A percentile compares a stretch with the other conserved stretches of the same genome.
phyloP scores from a whole-genome alignment of 106 monocot species.

The Dioscorea zingiberensis region DNA sequence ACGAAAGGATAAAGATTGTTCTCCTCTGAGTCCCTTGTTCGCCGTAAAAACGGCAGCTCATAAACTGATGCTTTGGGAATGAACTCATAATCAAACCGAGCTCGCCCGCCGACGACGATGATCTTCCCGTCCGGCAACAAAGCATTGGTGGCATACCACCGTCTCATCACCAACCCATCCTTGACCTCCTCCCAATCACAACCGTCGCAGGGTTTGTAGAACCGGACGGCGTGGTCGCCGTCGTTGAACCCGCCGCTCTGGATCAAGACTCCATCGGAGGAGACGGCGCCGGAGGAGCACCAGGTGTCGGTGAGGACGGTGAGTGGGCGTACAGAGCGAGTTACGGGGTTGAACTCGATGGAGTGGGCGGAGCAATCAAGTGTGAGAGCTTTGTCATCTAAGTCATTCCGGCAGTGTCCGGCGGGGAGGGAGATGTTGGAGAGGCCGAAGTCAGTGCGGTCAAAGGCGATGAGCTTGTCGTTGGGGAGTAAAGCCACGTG shows the following conservation, averaged over 20 bases:
- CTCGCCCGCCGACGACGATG: conserved; percentile 19
- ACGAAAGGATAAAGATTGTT: conserved; percentile 35
- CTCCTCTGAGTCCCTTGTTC: conserved; percentile 11
- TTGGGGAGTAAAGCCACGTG: conserved; percentile 21
- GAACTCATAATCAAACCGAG: conserved; percentile 28
- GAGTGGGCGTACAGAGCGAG: conserved; percentile 16
- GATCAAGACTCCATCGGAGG: conserved; percentile 12
- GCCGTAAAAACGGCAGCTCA: conserved; percentile 6
- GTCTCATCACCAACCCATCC: background rate
- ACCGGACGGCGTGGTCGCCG: conserved; percentile 19
- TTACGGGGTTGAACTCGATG: conserved; percentile 14
- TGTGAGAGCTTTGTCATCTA: background rate
- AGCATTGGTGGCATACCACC: conserved; percentile 25
- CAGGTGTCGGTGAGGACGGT: conserved; percentile 22
- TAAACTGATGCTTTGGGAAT: conserved; percentile 14
- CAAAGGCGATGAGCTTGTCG: conserved; percentile 15
- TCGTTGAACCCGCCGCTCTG: conserved; percentile 18
- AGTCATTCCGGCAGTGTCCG: background rate
- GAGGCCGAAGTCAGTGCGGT: conserved; percentile 22
- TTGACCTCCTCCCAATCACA: conserved; percentile 23
- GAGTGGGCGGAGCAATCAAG: conserved; percentile 24
- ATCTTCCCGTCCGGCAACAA: conserved; percentile 16
- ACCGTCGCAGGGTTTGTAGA: conserved; percentile 5
- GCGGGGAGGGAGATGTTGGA: conserved; percentile 24
- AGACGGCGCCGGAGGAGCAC: conserved; percentile 25